A percentile compares a stretch with the other conserved stretches of the same genome.
phyloP scores from a whole-genome alignment of 345 rosid species.

The Eucalyptus regnans region DNA sequence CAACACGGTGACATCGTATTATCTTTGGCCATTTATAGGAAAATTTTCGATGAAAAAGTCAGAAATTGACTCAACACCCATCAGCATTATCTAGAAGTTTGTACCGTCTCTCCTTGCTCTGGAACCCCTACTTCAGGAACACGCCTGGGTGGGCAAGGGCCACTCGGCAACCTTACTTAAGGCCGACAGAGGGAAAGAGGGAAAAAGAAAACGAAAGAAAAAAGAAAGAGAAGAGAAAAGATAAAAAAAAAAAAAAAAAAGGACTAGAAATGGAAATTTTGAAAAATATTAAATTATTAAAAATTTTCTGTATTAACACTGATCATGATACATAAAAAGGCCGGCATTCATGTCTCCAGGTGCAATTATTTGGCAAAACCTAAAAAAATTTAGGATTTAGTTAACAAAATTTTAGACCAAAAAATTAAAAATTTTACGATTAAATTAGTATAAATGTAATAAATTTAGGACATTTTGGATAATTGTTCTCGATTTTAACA shows the following conservation, averaged over 20 bases:
- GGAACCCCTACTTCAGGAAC: neutral
- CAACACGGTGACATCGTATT: neutral
- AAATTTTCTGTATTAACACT: accelerated
- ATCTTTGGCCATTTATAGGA: neutral
- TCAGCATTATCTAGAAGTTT: too few species aligned
- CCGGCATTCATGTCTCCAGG: accelerated
- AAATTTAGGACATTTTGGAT: too few species aligned
- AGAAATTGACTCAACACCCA: neutral
- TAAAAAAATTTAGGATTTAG: accelerated
- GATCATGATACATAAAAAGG: accelerated
- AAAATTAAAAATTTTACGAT: accelerated
- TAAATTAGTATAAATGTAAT: too few species aligned
- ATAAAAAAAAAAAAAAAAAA: too few species aligned
- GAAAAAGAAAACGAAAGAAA: accelerated
- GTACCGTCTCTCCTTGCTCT: conserved; percentile 53
- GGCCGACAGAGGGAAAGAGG: accelerated
- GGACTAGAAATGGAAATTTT: too few species aligned
- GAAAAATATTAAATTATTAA: too few species aligned
- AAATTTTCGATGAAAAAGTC: neutral
- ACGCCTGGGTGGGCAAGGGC: neutral
- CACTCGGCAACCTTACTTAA: neutral
- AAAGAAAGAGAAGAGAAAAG: too few species aligned
- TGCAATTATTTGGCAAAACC: accelerated
- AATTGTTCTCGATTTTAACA: neutral
- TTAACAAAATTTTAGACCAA: accelerated